Conservation (phyloP, 257 asterid species). For the Solanum lycopersicoides region DNA sequence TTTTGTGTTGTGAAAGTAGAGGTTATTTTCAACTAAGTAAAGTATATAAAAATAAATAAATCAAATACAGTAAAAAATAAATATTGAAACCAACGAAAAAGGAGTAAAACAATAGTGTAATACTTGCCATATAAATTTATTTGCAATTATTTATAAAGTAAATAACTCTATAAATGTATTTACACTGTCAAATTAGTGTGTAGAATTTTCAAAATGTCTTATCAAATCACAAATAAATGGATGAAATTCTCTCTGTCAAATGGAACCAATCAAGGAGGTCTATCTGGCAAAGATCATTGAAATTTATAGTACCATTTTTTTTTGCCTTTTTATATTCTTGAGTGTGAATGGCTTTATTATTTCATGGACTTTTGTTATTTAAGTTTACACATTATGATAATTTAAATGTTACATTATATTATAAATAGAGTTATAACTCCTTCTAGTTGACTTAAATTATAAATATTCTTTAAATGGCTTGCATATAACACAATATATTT, state of each 20-base stretch:
- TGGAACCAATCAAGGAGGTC: not conserved
- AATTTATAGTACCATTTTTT: not conserved
- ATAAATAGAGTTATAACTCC: not conserved
- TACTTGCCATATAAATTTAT: not conserved
- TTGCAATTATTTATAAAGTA: not conserved
- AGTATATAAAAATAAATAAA: no score
- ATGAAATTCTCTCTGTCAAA: not conserved
- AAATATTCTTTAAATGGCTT: not conserved
- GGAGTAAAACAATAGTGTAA: not conserved
- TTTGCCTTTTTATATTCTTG: not conserved
- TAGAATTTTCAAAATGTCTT: not conserved
- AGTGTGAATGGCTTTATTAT: not conserved
- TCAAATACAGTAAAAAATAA: not conserved
- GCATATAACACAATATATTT: not conserved
- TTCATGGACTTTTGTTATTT: not conserved
- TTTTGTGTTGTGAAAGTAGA: rapidly evolving
- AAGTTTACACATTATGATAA: not conserved
- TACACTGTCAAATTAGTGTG: not conserved
- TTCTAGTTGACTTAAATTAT: not conserved
- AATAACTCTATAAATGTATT: not conserved
- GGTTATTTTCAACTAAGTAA: no score
- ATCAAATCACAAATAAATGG: not conserved
- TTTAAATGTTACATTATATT: not conserved
- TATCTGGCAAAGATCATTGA: not conserved
- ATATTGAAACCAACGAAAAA: not conserved